Percentiles rank a stretch among this genome's conserved stretches.
phyloP scores from a whole-genome alignment of 176 grass and related monocot species.

The Chloris gayana region DNA sequence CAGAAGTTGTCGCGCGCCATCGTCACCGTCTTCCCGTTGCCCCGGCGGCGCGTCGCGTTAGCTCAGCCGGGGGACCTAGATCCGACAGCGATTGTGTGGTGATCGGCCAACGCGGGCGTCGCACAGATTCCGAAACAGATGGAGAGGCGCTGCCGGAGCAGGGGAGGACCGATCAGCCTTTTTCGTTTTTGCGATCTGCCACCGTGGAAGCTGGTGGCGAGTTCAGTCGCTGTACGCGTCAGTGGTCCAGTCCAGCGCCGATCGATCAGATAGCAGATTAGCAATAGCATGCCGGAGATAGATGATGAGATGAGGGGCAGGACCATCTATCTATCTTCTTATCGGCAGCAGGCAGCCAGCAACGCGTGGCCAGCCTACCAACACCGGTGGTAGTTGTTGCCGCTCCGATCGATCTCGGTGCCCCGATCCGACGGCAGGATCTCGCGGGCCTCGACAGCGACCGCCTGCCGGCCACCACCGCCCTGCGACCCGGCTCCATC shows the following conservation, averaged over 20 bases:
- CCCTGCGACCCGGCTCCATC: no score
- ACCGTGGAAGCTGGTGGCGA: not conserved
- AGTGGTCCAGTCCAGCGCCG: constrained; percentile 23
- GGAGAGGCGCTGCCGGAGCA: constrained; percentile 25
- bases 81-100: constrained; percentile 41
- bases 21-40: no score
- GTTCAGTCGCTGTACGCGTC: constrained; percentile 6
- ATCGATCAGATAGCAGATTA: not conserved
- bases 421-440: constrained; percentile 31
- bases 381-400: constrained; percentile 18
- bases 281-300: no score
- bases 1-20: no score
- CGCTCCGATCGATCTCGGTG: constrained; percentile 39
- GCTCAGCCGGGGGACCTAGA: constrained; percentile 42
- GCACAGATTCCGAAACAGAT: not conserved
- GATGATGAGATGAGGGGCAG: not conserved
- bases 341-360: not conserved
- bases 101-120: no score
- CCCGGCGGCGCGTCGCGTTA: not conserved
- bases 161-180: not conserved
- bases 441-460: constrained; percentile 26
- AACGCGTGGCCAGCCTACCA: not conserved
- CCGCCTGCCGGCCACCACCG: not conserved
- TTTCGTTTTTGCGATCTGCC: constrained; percentile 11
- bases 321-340: constrained; percentile 42